Percentiles rank a stretch among this genome's conserved stretches.
Evolutionary conservation across 2,329 filamentous ascomycete genomes (phyloP).

Genomic region (Verticillium alfalfae): DNA sequence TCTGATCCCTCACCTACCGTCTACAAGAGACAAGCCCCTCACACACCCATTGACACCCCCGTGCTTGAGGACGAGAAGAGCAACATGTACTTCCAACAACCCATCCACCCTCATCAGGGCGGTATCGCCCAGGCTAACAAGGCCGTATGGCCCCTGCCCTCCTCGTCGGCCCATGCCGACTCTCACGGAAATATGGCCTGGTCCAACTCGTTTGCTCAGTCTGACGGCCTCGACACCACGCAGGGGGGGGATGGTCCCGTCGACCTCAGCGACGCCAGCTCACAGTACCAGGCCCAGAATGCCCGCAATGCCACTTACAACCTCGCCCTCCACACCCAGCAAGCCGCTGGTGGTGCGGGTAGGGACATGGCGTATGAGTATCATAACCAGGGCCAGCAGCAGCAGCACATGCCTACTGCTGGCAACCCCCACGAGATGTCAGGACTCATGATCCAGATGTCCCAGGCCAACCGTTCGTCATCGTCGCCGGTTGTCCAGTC

Average conservation of each 20-base stretch:
- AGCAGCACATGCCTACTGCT: conserved; percentile 13
- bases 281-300: conserved; percentile 24
- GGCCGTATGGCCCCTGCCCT: conserved; percentile 16
- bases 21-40: conserved; percentile 23
- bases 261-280: conserved; percentile 17
- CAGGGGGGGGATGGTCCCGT: conserved; percentile 26
- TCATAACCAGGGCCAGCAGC: conserved; percentile 6
- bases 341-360: conserved; percentile 8
- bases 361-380: conserved; percentile 35
- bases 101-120: conserved; percentile 10
- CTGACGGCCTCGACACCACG: conserved; percentile 10
- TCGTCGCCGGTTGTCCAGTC: conserved; percentile 29
- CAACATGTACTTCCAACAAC: conserved; percentile 19
- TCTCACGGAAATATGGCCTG: conserved; percentile 8
- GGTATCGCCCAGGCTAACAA: conserved; percentile 13
- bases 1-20: conserved; percentile 17
- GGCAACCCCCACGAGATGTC: conserved; percentile 21
- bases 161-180: conserved; percentile 7
- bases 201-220: conserved; percentile 8
- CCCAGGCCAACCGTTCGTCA: conserved; percentile 27
- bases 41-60: conserved; percentile 33
- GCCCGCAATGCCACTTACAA: conserved; percentile 27
- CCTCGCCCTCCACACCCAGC: conserved; percentile 33
- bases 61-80: conserved; percentile 20
- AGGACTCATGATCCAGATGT: conserved; percentile 51